phyloP scores from a whole-genome alignment of 352 stramenopile species.

The Globisporangium heterothallicum region DNA sequence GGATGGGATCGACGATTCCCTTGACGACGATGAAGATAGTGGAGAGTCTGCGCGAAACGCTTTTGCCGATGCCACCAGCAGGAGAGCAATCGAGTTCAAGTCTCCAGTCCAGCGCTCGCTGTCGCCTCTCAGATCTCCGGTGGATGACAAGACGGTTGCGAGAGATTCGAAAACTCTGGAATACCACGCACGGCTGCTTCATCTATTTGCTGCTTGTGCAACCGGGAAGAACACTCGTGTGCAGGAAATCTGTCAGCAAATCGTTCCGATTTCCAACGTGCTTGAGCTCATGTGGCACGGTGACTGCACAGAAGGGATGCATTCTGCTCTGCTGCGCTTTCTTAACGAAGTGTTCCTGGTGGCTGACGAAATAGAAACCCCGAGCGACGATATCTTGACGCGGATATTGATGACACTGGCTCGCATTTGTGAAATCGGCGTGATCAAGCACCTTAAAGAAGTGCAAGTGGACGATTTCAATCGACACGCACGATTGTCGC shows the following conservation, averaged over 20 bases:
- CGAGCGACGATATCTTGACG: slow-evolving; percentile 31
- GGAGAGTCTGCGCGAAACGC: not conserved
- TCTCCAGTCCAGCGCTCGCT: not conserved
- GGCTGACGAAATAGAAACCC: slow-evolving; percentile 45
- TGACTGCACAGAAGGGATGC: slow-evolving; percentile 45
- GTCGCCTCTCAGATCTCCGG: slow-evolving; percentile 9
- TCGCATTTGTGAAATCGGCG: slow-evolving; percentile 23
- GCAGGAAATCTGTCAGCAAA: slow-evolving; percentile 67
- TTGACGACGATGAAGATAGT: not conserved
- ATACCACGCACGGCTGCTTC: slow-evolving; percentile 49
- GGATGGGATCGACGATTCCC: not conserved
- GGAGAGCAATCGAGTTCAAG: not conserved
- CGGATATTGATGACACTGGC: slow-evolving; percentile 27
- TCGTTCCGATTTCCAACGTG: slow-evolving; percentile 38
- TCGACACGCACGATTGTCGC: slow-evolving; percentile 26
- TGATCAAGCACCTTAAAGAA: slow-evolving; percentile 29
- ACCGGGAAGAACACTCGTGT: slow-evolving; percentile 53
- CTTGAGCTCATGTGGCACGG: slow-evolving; percentile 31
- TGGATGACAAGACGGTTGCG: slow-evolving; percentile 14
- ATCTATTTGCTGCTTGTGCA: slow-evolving; percentile 58
- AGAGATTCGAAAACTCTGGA: slow-evolving; percentile 31
- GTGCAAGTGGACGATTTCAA: slow-evolving; percentile 49
- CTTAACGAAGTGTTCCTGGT: slow-evolving; percentile 55
- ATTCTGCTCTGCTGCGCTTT: slow-evolving; percentile 47
- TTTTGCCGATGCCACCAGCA: not conserved